phyloP scores from a whole-genome alignment of 352 stramenopile genomes.

The Globisporangium uncinulatum region DNA sequence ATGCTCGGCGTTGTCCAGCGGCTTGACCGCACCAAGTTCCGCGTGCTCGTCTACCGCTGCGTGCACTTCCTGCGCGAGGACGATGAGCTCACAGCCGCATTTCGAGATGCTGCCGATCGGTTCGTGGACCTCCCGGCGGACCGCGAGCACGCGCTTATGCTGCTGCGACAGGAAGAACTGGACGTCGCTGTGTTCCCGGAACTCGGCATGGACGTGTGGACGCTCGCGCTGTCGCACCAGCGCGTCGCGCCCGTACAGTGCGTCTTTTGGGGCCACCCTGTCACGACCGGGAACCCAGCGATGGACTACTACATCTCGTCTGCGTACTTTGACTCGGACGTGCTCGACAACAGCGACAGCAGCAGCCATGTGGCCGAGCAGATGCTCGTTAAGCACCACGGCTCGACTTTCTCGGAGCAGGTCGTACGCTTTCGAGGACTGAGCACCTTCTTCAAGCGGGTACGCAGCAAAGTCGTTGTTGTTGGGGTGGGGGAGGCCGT shows the following conservation, averaged over 20 bases:
- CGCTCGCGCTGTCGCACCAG: constrained; percentile 61
- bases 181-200: constrained; percentile 82
- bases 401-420: constrained; percentile 52
- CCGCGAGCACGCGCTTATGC: constrained; percentile 26
- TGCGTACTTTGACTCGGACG: constrained; percentile 36
- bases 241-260: constrained; percentile 70
- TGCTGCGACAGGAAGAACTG: constrained; percentile 41
- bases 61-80: constrained; percentile 39
- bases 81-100: constrained; percentile 41
- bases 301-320: constrained; percentile 87
- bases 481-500: background rate
- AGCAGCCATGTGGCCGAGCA: background rate
- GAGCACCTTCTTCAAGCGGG: constrained; percentile 47
- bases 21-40: constrained; percentile 43
- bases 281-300: constrained; percentile 56
- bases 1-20: constrained; percentile 45
- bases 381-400: constrained; percentile 19
- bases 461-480: background rate
- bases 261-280: constrained; percentile 85
- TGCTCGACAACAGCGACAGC: background rate
- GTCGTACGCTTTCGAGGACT: constrained; percentile 64
- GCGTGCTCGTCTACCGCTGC: constrained; percentile 45
- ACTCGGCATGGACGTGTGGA: constrained; percentile 77
- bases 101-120: constrained; percentile 33
- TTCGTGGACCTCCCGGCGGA: constrained; percentile 36